Evolutionary conservation across 768 basidiomycete species (phyloP).

Genomic region (Lyophyllum decastes): DNA sequence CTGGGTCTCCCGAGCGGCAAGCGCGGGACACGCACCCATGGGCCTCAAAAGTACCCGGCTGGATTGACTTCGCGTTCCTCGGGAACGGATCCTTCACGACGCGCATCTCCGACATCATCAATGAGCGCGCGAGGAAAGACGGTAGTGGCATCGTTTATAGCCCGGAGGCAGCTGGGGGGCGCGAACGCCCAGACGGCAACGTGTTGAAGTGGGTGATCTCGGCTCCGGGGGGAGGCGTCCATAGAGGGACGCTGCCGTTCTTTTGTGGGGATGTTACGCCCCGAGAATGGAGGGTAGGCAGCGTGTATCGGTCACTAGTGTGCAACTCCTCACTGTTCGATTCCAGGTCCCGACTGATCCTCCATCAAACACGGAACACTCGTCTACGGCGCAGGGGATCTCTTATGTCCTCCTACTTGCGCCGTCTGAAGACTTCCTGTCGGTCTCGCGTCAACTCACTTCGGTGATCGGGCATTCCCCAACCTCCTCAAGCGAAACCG

Average conservation of each 20-base stretch:
- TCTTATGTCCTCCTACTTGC: constrained; percentile 50
- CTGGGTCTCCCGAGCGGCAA: constrained; percentile 42
- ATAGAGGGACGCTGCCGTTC: constrained; percentile 53
- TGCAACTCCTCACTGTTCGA: background rate
- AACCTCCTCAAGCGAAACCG: constrained; percentile 18
- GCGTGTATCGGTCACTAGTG: background rate
- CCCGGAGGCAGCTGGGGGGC: constrained; percentile 51
- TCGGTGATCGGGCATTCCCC: constrained; percentile 50
- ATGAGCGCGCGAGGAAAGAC: constrained; percentile 44
- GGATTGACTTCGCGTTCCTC: constrained; percentile 69
- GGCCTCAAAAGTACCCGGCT: constrained; percentile 56
- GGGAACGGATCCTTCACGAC: constrained; percentile 44
- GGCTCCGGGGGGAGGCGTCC: constrained; percentile 26
- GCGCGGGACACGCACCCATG: constrained; percentile 51
- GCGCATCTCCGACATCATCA: constrained; percentile 54
- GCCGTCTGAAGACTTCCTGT: constrained; percentile 24
- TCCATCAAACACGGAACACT: constrained; percentile 48
- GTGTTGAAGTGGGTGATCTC: constrained; percentile 61
- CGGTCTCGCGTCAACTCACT: constrained; percentile 39
- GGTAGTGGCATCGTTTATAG: constrained; percentile 42
- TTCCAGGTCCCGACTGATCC: constrained; percentile 52
- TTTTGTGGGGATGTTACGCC: constrained; percentile 77
- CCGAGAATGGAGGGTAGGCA: constrained; percentile 55
- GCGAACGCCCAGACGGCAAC: constrained; percentile 55
- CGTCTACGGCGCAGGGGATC: constrained; percentile 50